A percentile compares a stretch with the other conserved stretches of the same genome.
Conservation (phyloP, 1,284 basidiomycete species). For the Cryptococcus sp. region DNA sequence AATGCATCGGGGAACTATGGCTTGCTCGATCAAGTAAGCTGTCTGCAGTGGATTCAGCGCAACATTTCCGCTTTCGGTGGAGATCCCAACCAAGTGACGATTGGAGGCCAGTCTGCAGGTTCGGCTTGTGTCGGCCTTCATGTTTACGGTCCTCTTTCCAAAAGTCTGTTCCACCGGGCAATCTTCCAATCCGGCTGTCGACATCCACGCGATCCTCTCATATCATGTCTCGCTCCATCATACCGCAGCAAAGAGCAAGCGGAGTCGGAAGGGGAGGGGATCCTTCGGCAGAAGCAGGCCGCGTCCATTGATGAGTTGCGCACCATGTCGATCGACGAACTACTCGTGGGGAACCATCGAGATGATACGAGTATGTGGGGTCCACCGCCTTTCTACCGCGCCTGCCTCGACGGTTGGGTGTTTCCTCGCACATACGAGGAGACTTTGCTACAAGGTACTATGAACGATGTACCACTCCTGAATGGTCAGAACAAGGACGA, state of each 20-base stretch:
- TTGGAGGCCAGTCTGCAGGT: constrained; percentile 66
- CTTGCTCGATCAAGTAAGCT: constrained; percentile 50
- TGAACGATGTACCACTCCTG: background rate
- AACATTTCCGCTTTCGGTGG: constrained; percentile 48
- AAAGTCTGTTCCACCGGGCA: background rate
- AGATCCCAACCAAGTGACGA: constrained; percentile 44
- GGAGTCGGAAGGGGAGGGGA: background rate
- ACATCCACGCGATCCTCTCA: background rate
- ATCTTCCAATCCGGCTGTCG: constrained; percentile 1
- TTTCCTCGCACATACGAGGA: constrained; percentile 4
- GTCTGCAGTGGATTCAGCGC: constrained; percentile 44
- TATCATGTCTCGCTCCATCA: background rate
- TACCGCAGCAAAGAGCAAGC: too few species aligned
- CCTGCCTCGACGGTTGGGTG: constrained; percentile 4
- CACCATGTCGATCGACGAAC: background rate
- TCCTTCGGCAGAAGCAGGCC: too few species aligned
- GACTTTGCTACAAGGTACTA: background rate
- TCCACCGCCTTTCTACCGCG: constrained; percentile 4
- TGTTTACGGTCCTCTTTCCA: background rate
- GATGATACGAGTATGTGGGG: constrained; percentile 1
- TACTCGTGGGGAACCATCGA: constrained; percentile 1
- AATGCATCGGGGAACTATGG: constrained; percentile 56
- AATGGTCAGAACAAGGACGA: constrained; percentile 8
- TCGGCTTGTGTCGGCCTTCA: constrained; percentile 42
- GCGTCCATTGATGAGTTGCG: background rate